These are phyloP conservation scores for Bolboschoenoplectus hybrid DNA, from an alignment of 202 grass and related monocot genomes.

Conservation along the genomic window DNA sequence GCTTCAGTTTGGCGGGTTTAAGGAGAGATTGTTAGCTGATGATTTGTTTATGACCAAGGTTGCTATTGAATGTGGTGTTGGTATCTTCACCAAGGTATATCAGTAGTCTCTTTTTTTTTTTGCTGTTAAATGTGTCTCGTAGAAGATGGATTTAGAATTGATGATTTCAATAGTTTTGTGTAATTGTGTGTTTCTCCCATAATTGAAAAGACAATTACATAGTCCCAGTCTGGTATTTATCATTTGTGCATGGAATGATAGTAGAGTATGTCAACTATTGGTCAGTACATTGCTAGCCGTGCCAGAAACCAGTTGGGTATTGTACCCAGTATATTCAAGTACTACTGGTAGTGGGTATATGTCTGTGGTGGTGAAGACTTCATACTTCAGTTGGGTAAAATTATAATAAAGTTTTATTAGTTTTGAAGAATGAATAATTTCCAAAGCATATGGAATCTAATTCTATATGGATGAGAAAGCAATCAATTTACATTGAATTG, in stretches of 20 bases:
- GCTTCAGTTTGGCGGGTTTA: slow-evolving; percentile 71
- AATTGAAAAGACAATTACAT: not conserved
- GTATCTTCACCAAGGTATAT: slow-evolving; percentile 72
- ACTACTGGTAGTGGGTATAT: not conserved
- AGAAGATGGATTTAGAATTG: not conserved
- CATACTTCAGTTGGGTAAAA: not conserved
- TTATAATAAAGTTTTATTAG: not conserved
- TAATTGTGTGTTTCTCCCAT: slow-evolving; percentile 12
- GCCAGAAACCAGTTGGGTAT: not conserved
- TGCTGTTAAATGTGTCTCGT: not conserved
- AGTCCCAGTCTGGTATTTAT: not conserved
- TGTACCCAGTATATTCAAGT: slow-evolving; percentile 17
- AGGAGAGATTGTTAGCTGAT: slow-evolving; percentile 87
- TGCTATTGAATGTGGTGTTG: slow-evolving; percentile 70
- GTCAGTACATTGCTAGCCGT: not conserved
- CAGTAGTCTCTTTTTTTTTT: not conserved
- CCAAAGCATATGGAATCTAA: not conserved
- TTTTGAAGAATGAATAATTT: not conserved
- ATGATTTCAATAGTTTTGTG: not conserved
- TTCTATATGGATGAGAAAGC: not conserved
- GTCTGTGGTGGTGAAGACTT: not conserved
- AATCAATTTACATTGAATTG: not conserved
- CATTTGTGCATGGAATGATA: not conserved
- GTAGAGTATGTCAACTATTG: not conserved
- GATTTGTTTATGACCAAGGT: slow-evolving; percentile 87